Percentiles rank a stretch among this genome's conserved stretches.
Evolutionary conservation across 306 rosid genomes (phyloP).

Genomic region (Gastrolobium villosum): DNA sequence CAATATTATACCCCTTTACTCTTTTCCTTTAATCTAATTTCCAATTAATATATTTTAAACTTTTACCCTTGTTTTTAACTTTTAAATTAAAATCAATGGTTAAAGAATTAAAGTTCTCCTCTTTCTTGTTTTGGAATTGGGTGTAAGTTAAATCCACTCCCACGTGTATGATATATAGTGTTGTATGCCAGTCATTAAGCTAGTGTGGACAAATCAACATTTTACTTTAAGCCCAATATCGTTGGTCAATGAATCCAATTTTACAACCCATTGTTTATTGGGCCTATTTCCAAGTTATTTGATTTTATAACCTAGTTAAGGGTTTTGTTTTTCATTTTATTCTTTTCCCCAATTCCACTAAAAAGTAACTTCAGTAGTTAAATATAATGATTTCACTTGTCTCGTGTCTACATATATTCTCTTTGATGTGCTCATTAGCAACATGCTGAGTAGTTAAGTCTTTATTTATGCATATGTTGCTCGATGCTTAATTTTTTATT

Average conservation of each 20-base stretch:
- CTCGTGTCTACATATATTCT: constrained; percentile 1
- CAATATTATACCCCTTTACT: neutral
- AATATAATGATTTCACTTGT: constrained; percentile 3
- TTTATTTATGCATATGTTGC: no score
- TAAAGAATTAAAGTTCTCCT: no score
- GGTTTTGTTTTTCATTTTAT: neutral
- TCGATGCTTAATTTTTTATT: no score
- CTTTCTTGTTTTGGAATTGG: no score
- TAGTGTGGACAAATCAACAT: neutral
- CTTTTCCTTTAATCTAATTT: no score
- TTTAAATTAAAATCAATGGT: no score
- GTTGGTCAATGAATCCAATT: no score
- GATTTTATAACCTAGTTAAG: neutral
- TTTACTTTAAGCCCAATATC: neutral
- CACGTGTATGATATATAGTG: no score
- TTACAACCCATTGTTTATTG: neutral
- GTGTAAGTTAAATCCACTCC: no score
- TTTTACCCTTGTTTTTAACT: no score
- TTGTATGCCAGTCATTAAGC: neutral
- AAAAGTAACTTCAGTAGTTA: constrained; percentile 2
- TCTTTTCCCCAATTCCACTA: neutral
- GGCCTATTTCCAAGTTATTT: neutral
- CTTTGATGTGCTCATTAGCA: constrained; percentile 7
- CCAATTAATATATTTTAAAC: no score
- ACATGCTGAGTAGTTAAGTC: no score